A percentile compares a stretch with the other conserved stretches of the same genome.
These are phyloP conservation scores for Microsporum canis DNA, from an alignment of 2,329 filamentous ascomycete genomes.

Conservation along the genomic window DNA sequence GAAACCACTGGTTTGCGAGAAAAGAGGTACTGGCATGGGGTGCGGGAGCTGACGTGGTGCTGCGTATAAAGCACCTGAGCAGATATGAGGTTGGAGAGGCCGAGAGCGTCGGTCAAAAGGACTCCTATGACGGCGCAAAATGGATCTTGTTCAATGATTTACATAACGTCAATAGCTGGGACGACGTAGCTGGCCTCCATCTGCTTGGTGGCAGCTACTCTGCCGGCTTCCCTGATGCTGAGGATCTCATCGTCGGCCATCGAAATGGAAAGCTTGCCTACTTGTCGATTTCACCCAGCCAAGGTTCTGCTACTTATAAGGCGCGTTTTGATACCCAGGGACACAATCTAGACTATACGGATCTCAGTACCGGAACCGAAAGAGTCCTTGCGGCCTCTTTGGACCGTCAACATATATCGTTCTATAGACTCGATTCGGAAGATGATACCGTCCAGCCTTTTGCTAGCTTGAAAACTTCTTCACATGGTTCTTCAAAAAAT, in stretches of 20 bases:
- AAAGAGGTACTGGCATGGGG: constrained; percentile 50
- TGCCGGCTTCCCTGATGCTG: constrained; percentile 23
- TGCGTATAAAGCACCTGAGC: constrained; percentile 40
- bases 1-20: constrained; percentile 36
- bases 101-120: constrained; percentile 13
- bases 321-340: constrained; percentile 37
- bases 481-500: constrained; percentile 22
- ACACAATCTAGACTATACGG: constrained; percentile 37
- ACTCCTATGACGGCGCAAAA: constrained; percentile 19
- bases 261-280: constrained; percentile 43
- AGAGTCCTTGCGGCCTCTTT: constrained; percentile 43
- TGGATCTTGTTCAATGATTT: constrained; percentile 46
- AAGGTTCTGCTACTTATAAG: constrained; percentile 22
- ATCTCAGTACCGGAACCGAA: constrained; percentile 31
- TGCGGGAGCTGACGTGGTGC: constrained; percentile 46
- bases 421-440: constrained; percentile 35
- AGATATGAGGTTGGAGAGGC: constrained; percentile 10
- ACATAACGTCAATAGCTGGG: constrained; percentile 41
- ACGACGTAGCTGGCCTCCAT: constrained; percentile 50
- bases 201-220: constrained; percentile 37
- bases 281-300: constrained; percentile 27
- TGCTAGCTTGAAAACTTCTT: constrained; percentile 24
- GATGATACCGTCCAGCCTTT: constrained; percentile 28
- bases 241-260: constrained; percentile 45
- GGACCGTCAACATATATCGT: constrained; percentile 36